Evolutionary conservation across 768 basidiomycete genomes (phyloP).

Genomic region (Suillus subaureus): DNA sequence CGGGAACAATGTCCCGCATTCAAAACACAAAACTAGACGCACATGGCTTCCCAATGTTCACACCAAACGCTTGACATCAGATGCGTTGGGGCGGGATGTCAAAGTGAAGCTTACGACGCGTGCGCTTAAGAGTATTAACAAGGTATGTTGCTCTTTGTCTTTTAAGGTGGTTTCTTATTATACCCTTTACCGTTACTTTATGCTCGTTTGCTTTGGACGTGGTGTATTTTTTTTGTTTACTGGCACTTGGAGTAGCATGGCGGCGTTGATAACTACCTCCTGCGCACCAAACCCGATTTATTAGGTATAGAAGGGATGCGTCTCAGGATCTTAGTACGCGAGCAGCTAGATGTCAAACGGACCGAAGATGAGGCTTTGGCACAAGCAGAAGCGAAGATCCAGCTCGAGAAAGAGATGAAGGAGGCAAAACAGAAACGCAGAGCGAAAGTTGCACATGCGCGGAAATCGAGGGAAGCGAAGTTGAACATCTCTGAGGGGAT

Average conservation of each 20-base stretch:
- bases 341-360: conserved; percentile 26
- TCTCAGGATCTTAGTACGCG: conserved; percentile 45
- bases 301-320: conserved; percentile 45
- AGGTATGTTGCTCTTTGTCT: conserved; percentile 44
- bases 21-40: conserved; percentile 83
- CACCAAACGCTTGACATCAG: conserved; percentile 70
- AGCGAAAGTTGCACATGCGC: neutral
- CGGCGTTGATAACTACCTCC: conserved; percentile 72
- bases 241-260: conserved; percentile 60
- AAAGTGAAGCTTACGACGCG: conserved; percentile 73
- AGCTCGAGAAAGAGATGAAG: conserved; percentile 8
- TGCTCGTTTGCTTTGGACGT: too few species aligned
- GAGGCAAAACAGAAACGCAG: conserved; percentile 5
- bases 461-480: neutral
- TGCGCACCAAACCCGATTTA: conserved; percentile 43
- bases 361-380: conserved; percentile 11
- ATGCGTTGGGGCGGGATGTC: conserved; percentile 57
- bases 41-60: conserved; percentile 91
- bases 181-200: too few species aligned
- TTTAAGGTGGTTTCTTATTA: neutral
- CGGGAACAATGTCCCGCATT: conserved; percentile 90
- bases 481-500: neutral
- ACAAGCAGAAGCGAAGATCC: conserved; percentile 5
- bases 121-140: conserved; percentile 81
- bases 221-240: too few species aligned